These are phyloP conservation scores for Dactylellina parvicollis DNA, from an alignment of 2,329 filamentous ascomycete genomes.

Conservation along the genomic window DNA sequence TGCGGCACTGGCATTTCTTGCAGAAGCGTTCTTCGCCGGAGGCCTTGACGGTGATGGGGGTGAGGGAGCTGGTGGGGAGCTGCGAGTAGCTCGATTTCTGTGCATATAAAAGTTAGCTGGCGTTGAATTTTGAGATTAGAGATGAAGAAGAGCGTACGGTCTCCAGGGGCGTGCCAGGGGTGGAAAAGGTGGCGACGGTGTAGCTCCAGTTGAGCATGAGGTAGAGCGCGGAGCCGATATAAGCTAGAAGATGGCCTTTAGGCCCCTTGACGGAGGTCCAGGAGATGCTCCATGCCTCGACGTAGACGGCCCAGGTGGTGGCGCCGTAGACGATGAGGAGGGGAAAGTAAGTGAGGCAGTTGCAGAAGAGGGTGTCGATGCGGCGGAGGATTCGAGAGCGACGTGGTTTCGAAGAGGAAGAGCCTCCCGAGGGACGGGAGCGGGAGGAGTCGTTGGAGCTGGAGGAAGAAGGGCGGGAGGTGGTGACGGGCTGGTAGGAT, in stretches of 20 bases:
- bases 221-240: constrained; percentile 77
- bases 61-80: constrained; percentile 76
- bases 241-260: constrained; percentile 68
- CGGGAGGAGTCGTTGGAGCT: constrained; percentile 50
- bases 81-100: constrained; percentile 76
- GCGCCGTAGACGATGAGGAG: constrained; percentile 86
- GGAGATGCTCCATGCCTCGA: constrained; percentile 74
- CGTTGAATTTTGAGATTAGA: not conserved
- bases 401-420: constrained; percentile 20
- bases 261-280: constrained; percentile 64
- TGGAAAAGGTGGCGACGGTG: constrained; percentile 90
- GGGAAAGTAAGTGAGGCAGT: constrained; percentile 82
- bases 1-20: constrained; percentile 95
- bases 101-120: not conserved
- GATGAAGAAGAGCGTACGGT: constrained; percentile 40
- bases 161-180: constrained; percentile 75
- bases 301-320: constrained; percentile 94
- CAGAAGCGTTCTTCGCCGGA: constrained; percentile 88
- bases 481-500: constrained; percentile 40
- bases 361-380: constrained; percentile 70
- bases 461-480: constrained; percentile 48
- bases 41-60: constrained; percentile 89
- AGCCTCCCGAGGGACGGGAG: constrained; percentile 42
- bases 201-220: constrained; percentile 86
- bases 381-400: constrained; percentile 56